Percentiles rank a stretch among this genome's conserved stretches.
phyloP scores from a whole-genome alignment of 1,284 basidiomycete genomes.

The Malassezia slooffiae region DNA sequence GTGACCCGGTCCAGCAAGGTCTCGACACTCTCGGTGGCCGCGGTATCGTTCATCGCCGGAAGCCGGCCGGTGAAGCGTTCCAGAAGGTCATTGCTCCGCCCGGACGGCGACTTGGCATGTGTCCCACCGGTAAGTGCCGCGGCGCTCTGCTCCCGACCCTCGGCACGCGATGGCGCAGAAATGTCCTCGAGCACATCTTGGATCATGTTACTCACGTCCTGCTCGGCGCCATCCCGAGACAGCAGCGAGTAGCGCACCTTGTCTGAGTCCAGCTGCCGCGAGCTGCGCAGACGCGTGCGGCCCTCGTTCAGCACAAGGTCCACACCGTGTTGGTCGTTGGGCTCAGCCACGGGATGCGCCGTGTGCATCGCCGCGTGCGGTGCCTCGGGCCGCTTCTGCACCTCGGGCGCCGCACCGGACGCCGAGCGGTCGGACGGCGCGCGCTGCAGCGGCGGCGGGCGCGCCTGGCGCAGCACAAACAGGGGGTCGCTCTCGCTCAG shows the following conservation, averaged over 20 bases:
- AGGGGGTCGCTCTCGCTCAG: slow-evolving; percentile 69
- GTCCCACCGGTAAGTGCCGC: neutral
- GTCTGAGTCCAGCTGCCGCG: slow-evolving; percentile 3
- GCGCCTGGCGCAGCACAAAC: slow-evolving; percentile 58
- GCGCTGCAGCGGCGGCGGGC: neutral
- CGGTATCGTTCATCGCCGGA: neutral
- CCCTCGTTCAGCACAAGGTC: slow-evolving; percentile 7
- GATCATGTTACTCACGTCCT: slow-evolving; percentile 5
- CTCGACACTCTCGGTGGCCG: slow-evolving; percentile 3
- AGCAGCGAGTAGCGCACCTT: slow-evolving; percentile 11
- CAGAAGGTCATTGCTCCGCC: slow-evolving; percentile 6
- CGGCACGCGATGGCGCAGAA: no score
- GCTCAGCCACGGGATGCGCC: neutral
- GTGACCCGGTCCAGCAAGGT: slow-evolving; percentile 1
- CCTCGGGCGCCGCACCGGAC: neutral
- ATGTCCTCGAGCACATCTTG: slow-evolving; percentile 1
- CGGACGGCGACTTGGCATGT: neutral
- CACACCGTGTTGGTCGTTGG: slow-evolving; percentile 6
- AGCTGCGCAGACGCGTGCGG: slow-evolving; percentile 3
- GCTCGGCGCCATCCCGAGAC: neutral
- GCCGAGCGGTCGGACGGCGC: neutral
- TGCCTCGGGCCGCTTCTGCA: no score
- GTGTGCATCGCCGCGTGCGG: no score
- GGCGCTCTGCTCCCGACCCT: no score
- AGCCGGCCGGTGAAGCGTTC: slow-evolving; percentile 5